Base-by-base conservation (phyloP, 2,329 filamentous ascomycete genomes). In the Aspergillus alliaceus region DNA sequence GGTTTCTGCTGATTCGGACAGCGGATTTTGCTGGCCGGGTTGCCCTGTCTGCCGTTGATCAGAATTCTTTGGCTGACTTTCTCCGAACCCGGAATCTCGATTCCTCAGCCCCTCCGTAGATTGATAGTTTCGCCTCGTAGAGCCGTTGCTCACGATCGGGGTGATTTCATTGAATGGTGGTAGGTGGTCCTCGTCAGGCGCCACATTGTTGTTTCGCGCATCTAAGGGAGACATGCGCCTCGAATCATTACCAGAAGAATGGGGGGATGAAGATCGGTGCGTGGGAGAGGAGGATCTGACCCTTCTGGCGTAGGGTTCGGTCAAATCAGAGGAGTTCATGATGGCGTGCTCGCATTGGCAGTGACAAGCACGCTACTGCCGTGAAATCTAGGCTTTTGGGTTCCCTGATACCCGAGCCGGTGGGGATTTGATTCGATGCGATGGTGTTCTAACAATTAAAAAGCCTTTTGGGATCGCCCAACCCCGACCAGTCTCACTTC, bases 271-370 rank as follows among this genome's bases (percentile, higher is more conserved):
- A 56, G 62, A 64, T 56, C 56, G 57, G 48, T 66, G 61, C 14
- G 64, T 66, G 50, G 64, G 62, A 52, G 64, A 62, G 29, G 59
- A 60, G 51, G 59, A 59, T 46, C 53, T 54, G 54, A 60, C 58
- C 48, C 60, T 58, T 59, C 57, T 62, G 53, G 59, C 50, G 64
- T 59, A 52, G 39, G 60, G 55, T 47, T 59, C 60, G 64, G 59
- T 63, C 66, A 66, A 65, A 62, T 69, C 69, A 61, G 60, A 62
- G 51, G 63, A 59, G 51, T 69, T 65, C 71, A 73, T 73, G 63
- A 72, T 73, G 68, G 66, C 69, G 71, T 72, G 69, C 63, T 71
- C 61, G 58, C 58, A 60, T 64, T 18, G 51, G 48, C 59, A 59
- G 54, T 54, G 54, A 24, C 55, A 46, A 51, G 52, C 39, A 51